Conservation (phyloP, 2,329 filamentous ascomycete genomes). For the Aspergillus chevalieri region DNA sequence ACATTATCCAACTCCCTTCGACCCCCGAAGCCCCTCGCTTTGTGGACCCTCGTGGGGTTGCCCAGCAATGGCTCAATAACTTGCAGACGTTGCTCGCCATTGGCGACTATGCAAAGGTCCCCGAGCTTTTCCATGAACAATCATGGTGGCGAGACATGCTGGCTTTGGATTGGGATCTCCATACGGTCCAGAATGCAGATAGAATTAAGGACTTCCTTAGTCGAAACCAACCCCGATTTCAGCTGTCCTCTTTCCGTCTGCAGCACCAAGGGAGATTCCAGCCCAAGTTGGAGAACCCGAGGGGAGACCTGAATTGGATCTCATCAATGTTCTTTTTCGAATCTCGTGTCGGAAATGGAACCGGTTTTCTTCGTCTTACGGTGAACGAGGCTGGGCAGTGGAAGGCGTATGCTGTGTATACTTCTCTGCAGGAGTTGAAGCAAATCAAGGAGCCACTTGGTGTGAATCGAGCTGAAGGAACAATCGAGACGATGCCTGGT, state of each 20-base stretch:
- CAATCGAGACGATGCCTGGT: conserved; percentile 28
- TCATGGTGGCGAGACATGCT: conserved; percentile 39
- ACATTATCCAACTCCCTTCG: conserved; percentile 26
- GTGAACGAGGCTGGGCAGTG: conserved; percentile 23
- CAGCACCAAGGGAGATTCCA: conserved; percentile 28
- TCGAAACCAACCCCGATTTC: conserved; percentile 18
- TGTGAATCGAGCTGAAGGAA: conserved; percentile 26
- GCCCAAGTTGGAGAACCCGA: conserved; percentile 22
- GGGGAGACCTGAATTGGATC: conserved; percentile 28
- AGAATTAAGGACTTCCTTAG: conserved; percentile 28
- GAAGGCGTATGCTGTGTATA: conserved; percentile 37
- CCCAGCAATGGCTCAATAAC: conserved; percentile 28
- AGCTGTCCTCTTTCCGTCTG: conserved; percentile 25
- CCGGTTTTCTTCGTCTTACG: conserved; percentile 33
- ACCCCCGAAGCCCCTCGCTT: conserved; percentile 14
- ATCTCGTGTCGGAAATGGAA: conserved; percentile 29
- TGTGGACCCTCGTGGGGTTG: conserved; percentile 20
- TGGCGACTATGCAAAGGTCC: conserved; percentile 11
- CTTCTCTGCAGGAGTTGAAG: conserved; percentile 32
- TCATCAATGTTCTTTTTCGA: conserved; percentile 37
- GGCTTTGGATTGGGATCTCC: conserved; percentile 36
- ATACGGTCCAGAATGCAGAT: conserved; percentile 25
- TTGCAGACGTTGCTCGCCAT: conserved; percentile 19
- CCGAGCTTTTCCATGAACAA: conserved; percentile 29
- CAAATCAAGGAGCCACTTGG: conserved; percentile 29